Conservation (phyloP, 163 green algal species). For the Chlorella variabilis region DNA sequence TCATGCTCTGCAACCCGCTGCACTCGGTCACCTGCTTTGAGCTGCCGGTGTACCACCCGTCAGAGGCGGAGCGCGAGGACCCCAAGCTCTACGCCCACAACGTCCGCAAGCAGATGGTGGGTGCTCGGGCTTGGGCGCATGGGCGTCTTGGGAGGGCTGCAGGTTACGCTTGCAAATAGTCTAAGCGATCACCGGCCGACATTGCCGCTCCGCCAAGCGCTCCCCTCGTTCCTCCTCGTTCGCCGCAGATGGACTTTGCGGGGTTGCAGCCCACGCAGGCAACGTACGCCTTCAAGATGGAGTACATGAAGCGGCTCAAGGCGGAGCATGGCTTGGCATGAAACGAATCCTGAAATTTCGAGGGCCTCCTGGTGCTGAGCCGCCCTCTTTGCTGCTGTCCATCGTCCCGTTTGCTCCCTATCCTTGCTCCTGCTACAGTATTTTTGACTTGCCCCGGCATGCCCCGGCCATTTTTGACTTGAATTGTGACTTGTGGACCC, state of each 20-base stretch:
- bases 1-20: slow-evolving; percentile 69
- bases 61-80: slow-evolving; percentile 69
- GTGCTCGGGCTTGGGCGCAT: not conserved
- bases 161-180: not conserved
- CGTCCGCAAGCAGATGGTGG: slow-evolving; percentile 76
- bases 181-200: no score
- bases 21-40: slow-evolving; percentile 62
- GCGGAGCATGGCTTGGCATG: slow-evolving; percentile 33
- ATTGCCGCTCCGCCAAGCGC: no score
- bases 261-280: slow-evolving; percentile 25
- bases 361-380: no score
- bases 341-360: no score
- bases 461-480: no score
- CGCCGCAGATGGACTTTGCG: slow-evolving; percentile 43
- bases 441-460: no score
- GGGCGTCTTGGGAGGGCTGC: no score
- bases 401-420: no score
- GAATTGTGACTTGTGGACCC: no score
- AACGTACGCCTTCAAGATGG: slow-evolving; percentile 52
- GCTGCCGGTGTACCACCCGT: slow-evolving; percentile 85
- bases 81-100: slow-evolving; percentile 81
- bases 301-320: slow-evolving; percentile 26
- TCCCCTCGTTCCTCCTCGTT: no score
- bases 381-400: no score
- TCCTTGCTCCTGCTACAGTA: no score